phyloP scores from a whole-genome alignment of 2,329 filamentous ascomycete species.

The Beauveria asiatica region DNA sequence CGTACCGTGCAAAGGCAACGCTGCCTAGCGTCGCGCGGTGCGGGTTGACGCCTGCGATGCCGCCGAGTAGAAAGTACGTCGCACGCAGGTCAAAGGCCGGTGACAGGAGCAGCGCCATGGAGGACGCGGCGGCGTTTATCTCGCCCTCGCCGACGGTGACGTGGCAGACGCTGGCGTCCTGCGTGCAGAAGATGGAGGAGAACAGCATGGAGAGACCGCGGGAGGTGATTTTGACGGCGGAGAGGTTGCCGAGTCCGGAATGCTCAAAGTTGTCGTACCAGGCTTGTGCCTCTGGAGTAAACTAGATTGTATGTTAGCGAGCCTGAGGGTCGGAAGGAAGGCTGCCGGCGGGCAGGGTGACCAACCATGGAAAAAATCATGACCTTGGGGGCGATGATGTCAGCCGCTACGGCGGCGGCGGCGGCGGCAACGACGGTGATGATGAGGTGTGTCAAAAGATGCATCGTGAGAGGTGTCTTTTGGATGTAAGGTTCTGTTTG shows the following conservation, averaged over 20 bases:
- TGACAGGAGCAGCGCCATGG: slow-evolving; percentile 55
- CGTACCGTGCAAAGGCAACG: slow-evolving; percentile 60
- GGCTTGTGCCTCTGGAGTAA: slow-evolving; percentile 49
- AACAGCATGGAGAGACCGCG: slow-evolving; percentile 58
- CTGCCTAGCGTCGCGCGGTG: slow-evolving; percentile 55
- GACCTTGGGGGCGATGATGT: slow-evolving; percentile 44
- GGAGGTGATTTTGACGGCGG: slow-evolving; percentile 47
- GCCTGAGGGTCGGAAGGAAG: neutral
- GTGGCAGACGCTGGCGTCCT: slow-evolving; percentile 55
- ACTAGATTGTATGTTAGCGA: slow-evolving; percentile 33
- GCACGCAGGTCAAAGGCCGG: slow-evolving; percentile 52
- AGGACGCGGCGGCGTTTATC: slow-evolving; percentile 64
- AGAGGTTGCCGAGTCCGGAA: slow-evolving; percentile 43
- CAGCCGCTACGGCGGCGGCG: neutral
- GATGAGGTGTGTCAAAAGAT: neutral
- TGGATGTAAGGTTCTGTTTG: neutral
- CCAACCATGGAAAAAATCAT: slow-evolving; percentile 55
- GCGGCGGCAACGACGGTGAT: neutral
- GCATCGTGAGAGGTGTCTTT: neutral
- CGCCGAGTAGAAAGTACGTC: slow-evolving; percentile 64
- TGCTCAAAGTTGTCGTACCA: slow-evolving; percentile 48
- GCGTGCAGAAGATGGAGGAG: slow-evolving; percentile 56
- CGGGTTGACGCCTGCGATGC: slow-evolving; percentile 69
- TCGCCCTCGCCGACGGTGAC: slow-evolving; percentile 60
- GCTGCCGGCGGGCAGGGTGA: slow-evolving; percentile 1